These are phyloP conservation scores for Fragosphaeria purpurea DNA, from an alignment of 2,329 filamentous ascomycete species.

Conservation along the genomic window DNA sequence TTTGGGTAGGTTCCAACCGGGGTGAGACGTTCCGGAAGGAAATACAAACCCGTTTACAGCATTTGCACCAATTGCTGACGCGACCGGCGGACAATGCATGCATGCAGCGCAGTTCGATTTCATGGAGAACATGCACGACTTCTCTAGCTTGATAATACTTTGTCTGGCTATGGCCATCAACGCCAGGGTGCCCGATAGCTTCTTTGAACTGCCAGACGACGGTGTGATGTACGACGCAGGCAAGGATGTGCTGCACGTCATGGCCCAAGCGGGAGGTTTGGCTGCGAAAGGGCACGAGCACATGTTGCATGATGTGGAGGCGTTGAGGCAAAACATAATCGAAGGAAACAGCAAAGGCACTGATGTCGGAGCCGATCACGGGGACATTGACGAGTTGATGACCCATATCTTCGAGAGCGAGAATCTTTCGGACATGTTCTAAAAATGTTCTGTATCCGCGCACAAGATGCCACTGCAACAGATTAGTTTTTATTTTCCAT, in stretches of 20 bases:
- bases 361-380: background rate
- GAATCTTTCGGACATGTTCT: conserved; percentile 26
- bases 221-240: background rate
- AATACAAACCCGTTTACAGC: no score
- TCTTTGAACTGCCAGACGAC: background rate
- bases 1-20: background rate
- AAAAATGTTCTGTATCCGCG: background rate
- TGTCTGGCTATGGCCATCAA: conserved; percentile 4
- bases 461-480: no score
- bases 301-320: conserved; percentile 3
- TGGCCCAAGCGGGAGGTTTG: conserved; percentile 1
- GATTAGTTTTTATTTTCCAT: no score
- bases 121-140: conserved; percentile 8
- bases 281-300: conserved; percentile 1
- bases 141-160: conserved; percentile 1
- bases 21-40: no score
- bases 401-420: conserved; percentile 1
- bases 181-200: background rate
- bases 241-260: conserved; percentile 1
- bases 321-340: background rate
- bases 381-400: conserved; percentile 5
- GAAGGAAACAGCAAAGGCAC: background rate
- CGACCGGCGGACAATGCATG: no score
- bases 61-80: no score
- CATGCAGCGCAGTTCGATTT: background rate